phyloP scores from a whole-genome alignment of 805 yeast genomes.

The Candida corydali region DNA sequence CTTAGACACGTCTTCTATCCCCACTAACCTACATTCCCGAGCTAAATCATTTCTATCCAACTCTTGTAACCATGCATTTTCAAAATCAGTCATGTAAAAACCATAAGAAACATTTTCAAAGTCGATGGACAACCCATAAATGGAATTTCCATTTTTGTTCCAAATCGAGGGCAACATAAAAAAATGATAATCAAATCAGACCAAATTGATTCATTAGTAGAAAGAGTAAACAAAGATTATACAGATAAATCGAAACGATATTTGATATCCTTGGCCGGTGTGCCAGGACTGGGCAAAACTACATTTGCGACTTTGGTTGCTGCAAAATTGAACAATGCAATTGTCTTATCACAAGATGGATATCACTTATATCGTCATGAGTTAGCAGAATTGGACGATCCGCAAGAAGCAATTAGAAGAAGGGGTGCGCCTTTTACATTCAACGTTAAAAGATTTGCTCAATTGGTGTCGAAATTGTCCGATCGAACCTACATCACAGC shows the following conservation, averaged over 20 bases:
- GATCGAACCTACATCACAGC: slow-evolving; percentile 20
- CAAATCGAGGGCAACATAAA: slow-evolving; percentile 12
- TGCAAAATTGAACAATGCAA: slow-evolving; percentile 15
- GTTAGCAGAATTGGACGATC: slow-evolving; percentile 42
- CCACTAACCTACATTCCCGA: slow-evolving; percentile 17
- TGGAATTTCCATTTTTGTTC: slow-evolving; percentile 8
- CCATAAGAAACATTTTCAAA: slow-evolving; percentile 13
- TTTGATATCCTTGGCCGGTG: slow-evolving; percentile 61
- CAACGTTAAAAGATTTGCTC: slow-evolving; percentile 46
- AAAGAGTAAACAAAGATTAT: slow-evolving; percentile 4
- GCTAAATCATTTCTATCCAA: slow-evolving; percentile 13
- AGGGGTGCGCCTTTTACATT: slow-evolving; percentile 89
- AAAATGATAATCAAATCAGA: not conserved
- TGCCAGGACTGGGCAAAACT: slow-evolving; percentile 85
- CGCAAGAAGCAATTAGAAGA: slow-evolving; percentile 52
- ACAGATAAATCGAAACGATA: slow-evolving; percentile 3
- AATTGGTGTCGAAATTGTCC: slow-evolving; percentile 16
- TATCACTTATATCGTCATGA: slow-evolving; percentile 32
- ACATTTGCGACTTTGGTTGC: slow-evolving; percentile 54
- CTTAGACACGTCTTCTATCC: slow-evolving; percentile 24
- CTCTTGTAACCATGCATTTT: slow-evolving; percentile 23
- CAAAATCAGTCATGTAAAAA: slow-evolving; percentile 24
- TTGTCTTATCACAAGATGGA: slow-evolving; percentile 38
- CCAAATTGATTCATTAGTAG: slow-evolving; percentile 8
- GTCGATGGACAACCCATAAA: slow-evolving; percentile 14